phyloP scores from a whole-genome alignment of 441 rosid species.

The Geranium incanum region DNA sequence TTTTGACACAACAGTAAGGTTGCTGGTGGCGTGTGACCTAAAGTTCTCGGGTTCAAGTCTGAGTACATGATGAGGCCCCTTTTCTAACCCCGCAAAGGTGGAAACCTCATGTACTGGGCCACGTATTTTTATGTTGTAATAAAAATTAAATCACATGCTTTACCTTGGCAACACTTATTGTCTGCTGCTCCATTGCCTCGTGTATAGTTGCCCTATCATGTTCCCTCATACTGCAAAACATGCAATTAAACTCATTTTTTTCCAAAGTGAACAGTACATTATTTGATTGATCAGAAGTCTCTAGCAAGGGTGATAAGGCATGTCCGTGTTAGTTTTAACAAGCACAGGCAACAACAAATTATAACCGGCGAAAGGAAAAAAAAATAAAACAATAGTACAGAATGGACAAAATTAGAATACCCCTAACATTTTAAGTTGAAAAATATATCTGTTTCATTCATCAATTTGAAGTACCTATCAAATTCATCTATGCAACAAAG shows the following conservation, averaged over 20 bases:
- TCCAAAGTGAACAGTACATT: not conserved
- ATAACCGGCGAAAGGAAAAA: not conserved
- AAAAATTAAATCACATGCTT: slow-evolving; percentile 7
- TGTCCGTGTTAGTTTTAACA: not conserved
- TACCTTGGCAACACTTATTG: slow-evolving; percentile 95
- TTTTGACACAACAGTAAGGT: no score
- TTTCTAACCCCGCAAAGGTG: not conserved
- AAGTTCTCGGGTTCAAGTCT: not conserved
- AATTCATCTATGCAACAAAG: slow-evolving; percentile 98
- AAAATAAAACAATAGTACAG: not conserved
- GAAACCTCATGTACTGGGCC: not conserved
- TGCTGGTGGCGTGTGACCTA: no score
- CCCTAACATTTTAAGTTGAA: slow-evolving; percentile 2
- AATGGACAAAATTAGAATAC: not conserved
- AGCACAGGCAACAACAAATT: not conserved
- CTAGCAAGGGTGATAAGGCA: slow-evolving; percentile 1
- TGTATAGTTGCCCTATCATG: slow-evolving; percentile 98
- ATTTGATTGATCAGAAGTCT: not conserved
- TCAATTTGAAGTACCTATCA: slow-evolving; percentile 46
- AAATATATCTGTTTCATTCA: slow-evolving; percentile 10
- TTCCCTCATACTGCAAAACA: slow-evolving; percentile 69
- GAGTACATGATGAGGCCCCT: not conserved
- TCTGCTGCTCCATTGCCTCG: slow-evolving; percentile 99
- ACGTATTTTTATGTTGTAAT: not conserved
- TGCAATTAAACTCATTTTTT: not conserved